A percentile compares a stretch with the other conserved stretches of the same genome.
Evolutionary conservation across 768 basidiomycete species (phyloP).

Genomic region (Suillus occidentalis): DNA sequence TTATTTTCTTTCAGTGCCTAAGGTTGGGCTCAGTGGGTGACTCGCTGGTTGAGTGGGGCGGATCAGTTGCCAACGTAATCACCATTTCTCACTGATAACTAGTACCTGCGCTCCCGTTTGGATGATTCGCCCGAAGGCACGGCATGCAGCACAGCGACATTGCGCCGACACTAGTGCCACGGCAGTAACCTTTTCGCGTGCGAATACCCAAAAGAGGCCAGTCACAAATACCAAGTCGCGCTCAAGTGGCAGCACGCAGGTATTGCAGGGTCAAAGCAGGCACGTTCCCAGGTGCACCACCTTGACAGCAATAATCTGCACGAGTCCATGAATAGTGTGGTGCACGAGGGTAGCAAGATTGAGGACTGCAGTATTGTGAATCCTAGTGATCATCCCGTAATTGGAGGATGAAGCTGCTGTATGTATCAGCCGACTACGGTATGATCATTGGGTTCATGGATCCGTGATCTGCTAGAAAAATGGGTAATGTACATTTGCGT

Average conservation of each 20-base stretch:
- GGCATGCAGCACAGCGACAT: slow-evolving; percentile 39
- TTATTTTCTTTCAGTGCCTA: not conserved
- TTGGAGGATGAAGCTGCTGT: slow-evolving; percentile 49
- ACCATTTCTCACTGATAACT: not conserved
- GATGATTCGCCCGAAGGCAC: slow-evolving; percentile 35
- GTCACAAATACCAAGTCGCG: slow-evolving; percentile 28
- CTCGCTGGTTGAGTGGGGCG: not conserved
- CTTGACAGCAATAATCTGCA: slow-evolving; percentile 54
- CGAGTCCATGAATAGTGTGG: slow-evolving; percentile 81
- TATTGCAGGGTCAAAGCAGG: slow-evolving; percentile 40
- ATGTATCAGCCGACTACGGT: not conserved
- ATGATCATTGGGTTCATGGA: not conserved
- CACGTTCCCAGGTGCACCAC: slow-evolving; percentile 54
- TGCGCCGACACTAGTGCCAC: slow-evolving; percentile 26
- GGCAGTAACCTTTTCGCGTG: slow-evolving; percentile 31
- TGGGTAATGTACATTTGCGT: slow-evolving; percentile 12
- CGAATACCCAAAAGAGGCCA: slow-evolving; percentile 36
- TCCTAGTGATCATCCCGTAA: slow-evolving; percentile 59
- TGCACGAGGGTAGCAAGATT: slow-evolving; percentile 36
- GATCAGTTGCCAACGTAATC: not conserved
- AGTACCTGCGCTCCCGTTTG: slow-evolving; percentile 63
- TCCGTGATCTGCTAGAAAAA: slow-evolving; percentile 1
- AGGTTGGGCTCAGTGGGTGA: not conserved
- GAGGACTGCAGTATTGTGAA: slow-evolving; percentile 39
- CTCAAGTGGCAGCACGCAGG: slow-evolving; percentile 52